Conservation (phyloP, 1,284 basidiomycete species). For the Heterobasidion annosum region DNA sequence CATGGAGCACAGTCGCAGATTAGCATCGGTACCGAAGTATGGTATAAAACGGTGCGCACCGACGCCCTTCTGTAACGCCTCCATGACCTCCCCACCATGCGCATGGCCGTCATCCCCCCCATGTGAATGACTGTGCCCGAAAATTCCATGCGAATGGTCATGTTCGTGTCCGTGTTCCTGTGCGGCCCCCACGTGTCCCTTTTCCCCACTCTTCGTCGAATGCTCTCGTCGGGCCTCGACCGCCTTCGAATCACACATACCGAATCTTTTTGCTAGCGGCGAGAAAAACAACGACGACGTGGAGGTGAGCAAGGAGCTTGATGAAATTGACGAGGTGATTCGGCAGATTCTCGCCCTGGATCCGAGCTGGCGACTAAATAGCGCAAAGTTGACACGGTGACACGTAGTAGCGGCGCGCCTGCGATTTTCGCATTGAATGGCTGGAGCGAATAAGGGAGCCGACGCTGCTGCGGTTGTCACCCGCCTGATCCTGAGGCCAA, state of each 20-base stretch:
- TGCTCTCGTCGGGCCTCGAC: conserved; percentile 5
- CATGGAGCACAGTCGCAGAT: background rate
- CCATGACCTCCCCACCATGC: conserved; percentile 60
- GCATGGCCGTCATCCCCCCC: conserved; percentile 58
- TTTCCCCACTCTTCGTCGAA: conserved; percentile 14
- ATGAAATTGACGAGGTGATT: background rate
- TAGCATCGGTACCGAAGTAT: conserved; percentile 5
- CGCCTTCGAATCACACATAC: background rate
- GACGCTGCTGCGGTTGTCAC: background rate
- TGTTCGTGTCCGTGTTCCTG: conserved; percentile 16
- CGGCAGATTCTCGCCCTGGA: background rate
- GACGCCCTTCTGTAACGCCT: conserved; percentile 51
- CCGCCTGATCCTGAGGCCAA: background rate
- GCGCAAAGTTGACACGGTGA: background rate
- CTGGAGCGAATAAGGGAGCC: background rate
- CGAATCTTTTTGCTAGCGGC: background rate
- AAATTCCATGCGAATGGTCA: conserved; percentile 36
- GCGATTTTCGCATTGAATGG: background rate
- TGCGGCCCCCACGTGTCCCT: conserved; percentile 4
- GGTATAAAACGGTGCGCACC: conserved; percentile 31
- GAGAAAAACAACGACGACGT: background rate
- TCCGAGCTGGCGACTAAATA: background rate
- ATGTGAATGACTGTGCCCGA: conserved; percentile 61
- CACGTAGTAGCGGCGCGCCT: background rate
- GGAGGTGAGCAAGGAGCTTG: background rate